A percentile compares a stretch with the other conserved stretches of the same genome.
Evolutionary conservation across 257 asterid species (phyloP).

Genomic region (Lycium barbarum): DNA sequence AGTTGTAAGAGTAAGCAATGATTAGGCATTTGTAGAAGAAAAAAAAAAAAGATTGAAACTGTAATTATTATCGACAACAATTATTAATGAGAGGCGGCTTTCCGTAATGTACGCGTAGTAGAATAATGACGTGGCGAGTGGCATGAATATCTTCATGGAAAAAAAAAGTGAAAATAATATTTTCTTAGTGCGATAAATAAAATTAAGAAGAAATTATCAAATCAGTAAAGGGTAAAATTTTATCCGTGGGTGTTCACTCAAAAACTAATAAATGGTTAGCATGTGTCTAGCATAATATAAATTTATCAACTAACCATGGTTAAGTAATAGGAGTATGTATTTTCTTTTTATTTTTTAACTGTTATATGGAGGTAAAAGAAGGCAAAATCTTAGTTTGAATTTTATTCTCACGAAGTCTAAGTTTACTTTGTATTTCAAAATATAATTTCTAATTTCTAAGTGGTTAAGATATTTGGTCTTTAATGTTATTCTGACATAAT

Average conservation of each 20-base stretch:
- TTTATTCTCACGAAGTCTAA: too few relatives aligned
- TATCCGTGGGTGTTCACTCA: not conserved
- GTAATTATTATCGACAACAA: not conserved
- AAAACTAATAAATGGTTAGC: not conserved
- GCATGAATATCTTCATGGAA: not conserved
- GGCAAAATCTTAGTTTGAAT: not conserved
- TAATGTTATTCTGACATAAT: too few relatives aligned
- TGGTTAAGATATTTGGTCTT: too few relatives aligned
- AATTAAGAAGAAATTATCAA: not conserved
- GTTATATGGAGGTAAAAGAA: not conserved
- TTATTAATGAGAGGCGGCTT: slow-evolving; percentile 10
- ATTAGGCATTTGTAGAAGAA: not conserved
- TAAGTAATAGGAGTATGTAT: too few relatives aligned
- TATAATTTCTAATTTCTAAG: too few relatives aligned
- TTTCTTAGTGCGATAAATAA: not conserved
- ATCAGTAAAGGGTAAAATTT: not conserved
- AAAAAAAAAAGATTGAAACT: not conserved
- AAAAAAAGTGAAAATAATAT: not conserved
- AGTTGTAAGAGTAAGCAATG: not conserved
- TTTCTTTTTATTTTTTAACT: not conserved
- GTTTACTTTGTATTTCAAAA: too few relatives aligned
- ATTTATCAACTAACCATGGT: too few relatives aligned
- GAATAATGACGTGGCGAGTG: not conserved
- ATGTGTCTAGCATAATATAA: too few relatives aligned
- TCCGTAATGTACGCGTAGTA: not conserved